Evolutionary conservation across 495 filamentous ascomycete genomes (phyloP).

Genomic region (Penicillium roqueforti): DNA sequence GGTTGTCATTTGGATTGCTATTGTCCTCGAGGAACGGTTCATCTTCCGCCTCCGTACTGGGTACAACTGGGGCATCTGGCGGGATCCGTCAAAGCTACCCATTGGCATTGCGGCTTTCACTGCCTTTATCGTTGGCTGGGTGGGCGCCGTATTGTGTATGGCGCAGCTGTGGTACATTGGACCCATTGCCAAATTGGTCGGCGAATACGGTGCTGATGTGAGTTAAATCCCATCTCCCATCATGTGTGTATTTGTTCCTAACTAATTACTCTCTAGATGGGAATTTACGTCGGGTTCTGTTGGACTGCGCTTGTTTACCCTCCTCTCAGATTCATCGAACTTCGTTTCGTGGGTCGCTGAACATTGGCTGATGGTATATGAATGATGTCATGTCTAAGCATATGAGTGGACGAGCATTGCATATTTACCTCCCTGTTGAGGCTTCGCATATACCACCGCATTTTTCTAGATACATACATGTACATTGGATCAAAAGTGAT

Average conservation of each 20-base stretch:
- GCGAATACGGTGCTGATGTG: slow-evolving; percentile 59
- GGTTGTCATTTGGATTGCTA: slow-evolving; percentile 61
- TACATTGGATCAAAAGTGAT: not conserved
- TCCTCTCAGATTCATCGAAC: slow-evolving; percentile 47
- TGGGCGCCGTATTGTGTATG: slow-evolving; percentile 66
- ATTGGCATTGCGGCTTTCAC: slow-evolving; percentile 58
- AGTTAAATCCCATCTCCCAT: slow-evolving; percentile 12
- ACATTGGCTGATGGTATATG: not conserved
- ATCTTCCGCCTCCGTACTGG: slow-evolving; percentile 51
- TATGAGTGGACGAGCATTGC: not conserved
- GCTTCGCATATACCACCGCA: not conserved
- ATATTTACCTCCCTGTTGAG: not conserved
- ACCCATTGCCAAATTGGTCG: slow-evolving; percentile 52
- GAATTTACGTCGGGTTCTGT: slow-evolving; percentile 48
- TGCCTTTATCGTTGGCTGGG: slow-evolving; percentile 67
- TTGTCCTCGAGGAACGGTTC: slow-evolving; percentile 59
- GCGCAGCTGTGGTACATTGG: slow-evolving; percentile 68
- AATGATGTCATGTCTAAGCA: not conserved
- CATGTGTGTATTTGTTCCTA: slow-evolving; percentile 2
- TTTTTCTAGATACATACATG: not conserved
- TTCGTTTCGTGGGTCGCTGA: slow-evolving; percentile 43
- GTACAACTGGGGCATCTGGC: slow-evolving; percentile 62
- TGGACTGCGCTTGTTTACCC: slow-evolving; percentile 49
- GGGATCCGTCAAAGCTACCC: slow-evolving; percentile 55
- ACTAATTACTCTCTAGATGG: slow-evolving; percentile 34